Percentiles rank a stretch among this genome's conserved stretches.
phyloP scores from a whole-genome alignment of 2,329 filamentous ascomycete species.

The Aspergillus sclerotialis region DNA sequence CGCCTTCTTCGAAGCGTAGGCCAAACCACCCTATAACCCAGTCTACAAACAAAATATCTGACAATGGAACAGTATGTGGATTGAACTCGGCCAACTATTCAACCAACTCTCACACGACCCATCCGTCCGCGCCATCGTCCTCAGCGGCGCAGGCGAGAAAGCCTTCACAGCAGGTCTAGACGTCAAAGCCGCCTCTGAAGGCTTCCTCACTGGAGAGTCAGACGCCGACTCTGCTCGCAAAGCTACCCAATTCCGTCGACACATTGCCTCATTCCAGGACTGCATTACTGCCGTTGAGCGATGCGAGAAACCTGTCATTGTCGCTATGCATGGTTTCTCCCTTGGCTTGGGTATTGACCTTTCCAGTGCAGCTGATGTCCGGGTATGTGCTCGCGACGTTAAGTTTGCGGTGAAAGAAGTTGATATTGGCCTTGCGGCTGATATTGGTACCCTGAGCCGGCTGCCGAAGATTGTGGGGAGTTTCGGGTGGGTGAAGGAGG shows the following conservation, averaged over 20 bases:
- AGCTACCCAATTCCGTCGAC: conserved; percentile 55
- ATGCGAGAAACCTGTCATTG: conserved; percentile 89
- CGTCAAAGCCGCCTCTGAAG: conserved; percentile 61
- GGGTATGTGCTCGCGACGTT: conserved; percentile 30
- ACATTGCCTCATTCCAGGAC: conserved; percentile 74
- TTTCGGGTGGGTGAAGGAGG: conserved; percentile 44
- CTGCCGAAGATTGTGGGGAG: conserved; percentile 41
- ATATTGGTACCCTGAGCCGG: conserved; percentile 41
- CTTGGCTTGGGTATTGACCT: conserved; percentile 71
- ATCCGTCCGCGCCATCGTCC: conserved; percentile 66
- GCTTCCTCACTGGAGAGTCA: conserved; percentile 36
- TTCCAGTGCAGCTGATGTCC: conserved; percentile 36
- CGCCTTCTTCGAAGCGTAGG: conserved; percentile 65
- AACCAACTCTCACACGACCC: conserved; percentile 62
- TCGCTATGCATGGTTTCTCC: conserved; percentile 69
- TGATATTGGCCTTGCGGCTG: conserved; percentile 44
- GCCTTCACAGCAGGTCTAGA: conserved; percentile 86
- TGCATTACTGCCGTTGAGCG: conserved; percentile 69
- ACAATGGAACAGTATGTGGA: conserved; percentile 61
- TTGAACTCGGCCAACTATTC: conserved; percentile 70
- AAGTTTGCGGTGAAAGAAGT: conserved; percentile 43
- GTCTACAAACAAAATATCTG: conserved; percentile 3
- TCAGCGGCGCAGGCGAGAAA: conserved; percentile 73
- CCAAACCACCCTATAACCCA: neutral
- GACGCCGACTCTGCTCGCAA: conserved; percentile 56